These are phyloP conservation scores for Xylaria venustula DNA, from an alignment of 495 filamentous ascomycete species.

Conservation along the genomic window DNA sequence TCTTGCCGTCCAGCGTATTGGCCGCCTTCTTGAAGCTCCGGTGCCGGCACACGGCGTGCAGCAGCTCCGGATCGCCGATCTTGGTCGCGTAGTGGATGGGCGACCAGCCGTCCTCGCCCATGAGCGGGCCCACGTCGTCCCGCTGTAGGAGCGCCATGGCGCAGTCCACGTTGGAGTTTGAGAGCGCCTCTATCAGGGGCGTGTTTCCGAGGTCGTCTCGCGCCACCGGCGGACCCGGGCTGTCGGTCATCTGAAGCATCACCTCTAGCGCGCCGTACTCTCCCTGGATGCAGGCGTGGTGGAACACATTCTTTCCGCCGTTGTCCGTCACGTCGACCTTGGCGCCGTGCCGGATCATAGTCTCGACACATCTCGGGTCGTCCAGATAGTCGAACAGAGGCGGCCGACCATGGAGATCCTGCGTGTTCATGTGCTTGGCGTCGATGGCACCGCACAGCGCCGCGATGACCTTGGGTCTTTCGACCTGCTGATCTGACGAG, in stretches of 20 bases:
- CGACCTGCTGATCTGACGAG: neutral
- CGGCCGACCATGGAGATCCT: neutral
- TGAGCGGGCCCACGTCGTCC: neutral
- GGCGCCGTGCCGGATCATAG: neutral
- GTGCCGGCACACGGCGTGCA: neutral
- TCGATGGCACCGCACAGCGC: neutral
- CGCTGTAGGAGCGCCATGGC: neutral
- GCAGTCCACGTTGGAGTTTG: slow-evolving; percentile 1
- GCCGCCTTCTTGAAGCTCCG: slow-evolving; percentile 1
- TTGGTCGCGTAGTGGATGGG: slow-evolving; percentile 2
- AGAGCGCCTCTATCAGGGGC: neutral
- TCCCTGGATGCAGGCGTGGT: slow-evolving; percentile 4
- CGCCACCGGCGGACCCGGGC: neutral
- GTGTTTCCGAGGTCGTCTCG: neutral
- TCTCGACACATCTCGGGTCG: neutral
- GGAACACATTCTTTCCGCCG: neutral
- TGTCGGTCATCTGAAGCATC: neutral
- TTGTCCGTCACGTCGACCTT: slow-evolving; percentile 1
- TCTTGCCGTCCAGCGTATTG: slow-evolving; percentile 3
- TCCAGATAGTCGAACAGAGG: slow-evolving; percentile 1
- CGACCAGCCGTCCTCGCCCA: neutral
- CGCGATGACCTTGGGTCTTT: neutral
- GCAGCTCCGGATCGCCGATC: neutral
- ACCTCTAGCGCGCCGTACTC: neutral
- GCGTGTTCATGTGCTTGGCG: neutral